Percentiles rank a stretch among this genome's conserved stretches.
Evolutionary conservation across 306 rosid genomes (phyloP).

Genomic region (Betula pendula): DNA sequence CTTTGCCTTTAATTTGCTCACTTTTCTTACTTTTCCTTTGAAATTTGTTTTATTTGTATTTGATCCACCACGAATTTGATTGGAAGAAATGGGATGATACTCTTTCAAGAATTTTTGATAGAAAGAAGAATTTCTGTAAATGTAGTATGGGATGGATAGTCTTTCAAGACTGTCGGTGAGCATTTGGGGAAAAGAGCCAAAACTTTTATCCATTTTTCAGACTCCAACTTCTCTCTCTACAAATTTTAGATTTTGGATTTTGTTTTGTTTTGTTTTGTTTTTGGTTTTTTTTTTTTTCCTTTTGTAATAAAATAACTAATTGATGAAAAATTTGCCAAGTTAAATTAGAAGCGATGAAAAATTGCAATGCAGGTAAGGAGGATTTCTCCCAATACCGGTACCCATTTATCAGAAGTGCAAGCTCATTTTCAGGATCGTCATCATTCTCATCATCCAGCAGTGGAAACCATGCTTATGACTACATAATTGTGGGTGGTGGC

Average conservation of each 20-base stretch:
- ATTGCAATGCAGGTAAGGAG: conserved; percentile 29
- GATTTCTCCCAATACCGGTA: conserved; percentile 27
- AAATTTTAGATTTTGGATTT: not conserved
- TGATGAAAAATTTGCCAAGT: too few relatives aligned
- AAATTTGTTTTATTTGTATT: not conserved
- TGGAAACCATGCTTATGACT: conserved; percentile 51
- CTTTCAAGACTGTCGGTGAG: not conserved
- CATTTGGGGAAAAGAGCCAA: too few relatives aligned
- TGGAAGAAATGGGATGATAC: too few relatives aligned
- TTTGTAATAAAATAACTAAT: too few relatives aligned
- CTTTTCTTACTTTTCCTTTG: not conserved
- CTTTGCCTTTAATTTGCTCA: not conserved
- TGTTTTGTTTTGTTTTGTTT: not conserved
- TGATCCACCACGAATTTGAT: not conserved
- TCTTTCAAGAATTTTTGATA: too few relatives aligned
- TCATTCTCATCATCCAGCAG: conserved; percentile 40
- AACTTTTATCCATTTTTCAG: too few relatives aligned
- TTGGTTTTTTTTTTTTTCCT: too few relatives aligned
- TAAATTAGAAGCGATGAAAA: too few relatives aligned
- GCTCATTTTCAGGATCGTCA: conserved; percentile 61
- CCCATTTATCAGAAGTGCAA: conserved; percentile 76
- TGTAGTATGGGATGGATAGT: conserved; percentile 13
- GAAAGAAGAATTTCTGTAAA: not conserved
- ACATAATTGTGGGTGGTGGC: conserved; percentile 91
- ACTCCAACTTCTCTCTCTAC: not conserved